Evolutionary conservation across 495 filamentous ascomycete genomes (phyloP), one percentile per base, ranked within the genome.

Genomic region (Daldinia loculata): DNA sequence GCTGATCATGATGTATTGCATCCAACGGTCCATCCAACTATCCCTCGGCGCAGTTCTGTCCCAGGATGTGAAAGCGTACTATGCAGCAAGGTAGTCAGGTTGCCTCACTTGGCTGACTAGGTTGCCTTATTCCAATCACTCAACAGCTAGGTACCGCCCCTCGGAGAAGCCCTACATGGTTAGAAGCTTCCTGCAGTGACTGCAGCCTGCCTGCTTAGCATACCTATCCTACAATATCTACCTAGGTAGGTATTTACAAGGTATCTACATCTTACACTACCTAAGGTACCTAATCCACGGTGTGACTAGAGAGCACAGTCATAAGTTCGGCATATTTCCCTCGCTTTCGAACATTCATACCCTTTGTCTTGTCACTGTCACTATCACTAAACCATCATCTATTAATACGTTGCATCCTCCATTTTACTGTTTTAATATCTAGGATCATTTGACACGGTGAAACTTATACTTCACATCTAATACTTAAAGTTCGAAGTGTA

Each of bases 101-200:
- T 60, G 22, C 56, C 56, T 70, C 67, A 38, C 57, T 56, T 19
- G 45, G 61, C 56, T 61, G 56, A 61, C 67, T 65, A 43, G 67
- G n/a, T 51, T 62, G 38, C 61, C 50, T 61, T 53, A 29, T 41
- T 60, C 5, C 36, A 45, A 32, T 24, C 32, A 50, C 53, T 12
- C 22, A 50, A 24, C 22, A 52, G 19, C 22, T 27, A 14, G 14
- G 17, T 17, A 50, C 34, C 39, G 48, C 52, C 52, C 43, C 56
- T 36, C 56, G 48, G 45, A 36, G 24, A 29, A 38, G 26, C 27
- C 41, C 19, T 43, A 56, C n/a, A n/a, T n/a, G n/a, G 61, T 48
- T 70, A 48, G 48, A 61, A 38, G 61, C 58, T 55, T 69, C 43
- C n/a, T 63, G 34, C 19, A 36, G 32, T 61, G 34, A 22, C 61